Evolutionary conservation across 2,329 filamentous ascomycete species (phyloP), one percentile per base, ranked within the genome.

Genomic region (Calonectria naviculata): DNA sequence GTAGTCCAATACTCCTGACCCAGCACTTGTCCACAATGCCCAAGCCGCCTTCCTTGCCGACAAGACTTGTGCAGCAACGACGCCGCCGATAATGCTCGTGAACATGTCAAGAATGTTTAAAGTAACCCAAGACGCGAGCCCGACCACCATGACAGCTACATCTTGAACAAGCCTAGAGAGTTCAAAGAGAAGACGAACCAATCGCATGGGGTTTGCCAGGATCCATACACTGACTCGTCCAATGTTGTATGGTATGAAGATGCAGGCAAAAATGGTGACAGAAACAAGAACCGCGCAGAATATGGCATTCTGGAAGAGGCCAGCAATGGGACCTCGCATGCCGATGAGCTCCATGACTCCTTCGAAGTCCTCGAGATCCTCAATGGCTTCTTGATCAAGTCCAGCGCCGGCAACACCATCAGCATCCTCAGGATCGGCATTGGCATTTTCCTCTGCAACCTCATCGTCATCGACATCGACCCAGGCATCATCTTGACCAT

Each of bases 321-420:
- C 95, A 17, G 93, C 93, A 4, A 99, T 88, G 0, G 97, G 97
- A 0, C 97, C 97, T 79, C 97, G 94, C 93, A 99, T 97, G 42
- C 97, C 97, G 70, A 99, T 93, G 19, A 99, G 90, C 81, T 99
- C 97, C 86, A 99, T 92, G 64, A 99, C 94, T 0, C 97, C 97
- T 81, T 99, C 97, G 19, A 99, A 91, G 79, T 99, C 97, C 83
- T 99, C 97, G 12, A 94, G 94, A 75, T 98, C 93, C 49, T 95
- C 94, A 47, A 95, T 89, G 12, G 92, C 93, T 75, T 94, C 92
- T 65, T 91, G 89, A 66, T 98, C 94, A 41, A 96, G 85, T 10
- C 89, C 93, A 19, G 90, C 91, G 60, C 89, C 90, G 24, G 88
- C 89, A n/a, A 90, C 92, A 52, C 89, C 93, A 64, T 91, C 90